Evolutionary conservation across 2,329 filamentous ascomycete genomes (phyloP), one percentile per base, ranked within the genome.

Genomic region (Pseudogymnoascus sp.): DNA sequence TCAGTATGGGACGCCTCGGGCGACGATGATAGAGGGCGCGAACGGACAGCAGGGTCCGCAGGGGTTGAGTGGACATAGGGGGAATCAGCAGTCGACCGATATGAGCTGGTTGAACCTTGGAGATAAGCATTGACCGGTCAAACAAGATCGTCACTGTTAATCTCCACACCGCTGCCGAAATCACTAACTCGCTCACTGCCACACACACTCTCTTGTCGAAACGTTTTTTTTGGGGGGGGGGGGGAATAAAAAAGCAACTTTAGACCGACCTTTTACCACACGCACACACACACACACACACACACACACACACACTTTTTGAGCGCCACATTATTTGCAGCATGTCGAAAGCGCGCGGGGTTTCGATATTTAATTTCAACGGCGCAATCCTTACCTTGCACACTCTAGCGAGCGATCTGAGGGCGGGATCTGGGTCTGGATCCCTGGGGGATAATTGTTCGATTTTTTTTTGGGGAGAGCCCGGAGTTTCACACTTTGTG

Each of bases 41-140:
- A 28, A 28, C 6, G 26, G 26, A 8, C 26, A 28, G 26, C 26
- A 8, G 26, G 26, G 26, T 7, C 26, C 4, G 26, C 26, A 28
- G 66, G 53, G 42, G 66, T 28, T 65, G 64, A 28, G 67, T 69
- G 36, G 68, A 65, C 63, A 62, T 82, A 67, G 80, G 80, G 17
- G 82, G 83, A 31, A 74, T 77, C 50, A 63, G 36, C 67, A 68
- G 23, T 61, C 64, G 5, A 17, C 62, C 13, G 89, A 92, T 73
- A 90, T 92, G 87, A 90, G 87, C 75, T 93, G 89, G 89, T 76
- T 93, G 67, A 91, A 92, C 71, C 79, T 92, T 17, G 86, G 85
- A 57, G 82, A 82, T 9, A 47, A 23, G 44, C 44, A 50, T 28
- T 50, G 44, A 50, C 15, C 2, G 15, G 21, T 4, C 8, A 8